These are phyloP conservation scores for Cornus suecica DNA, from an alignment of 148 eudicot genomes.

Conservation along the genomic window DNA sequence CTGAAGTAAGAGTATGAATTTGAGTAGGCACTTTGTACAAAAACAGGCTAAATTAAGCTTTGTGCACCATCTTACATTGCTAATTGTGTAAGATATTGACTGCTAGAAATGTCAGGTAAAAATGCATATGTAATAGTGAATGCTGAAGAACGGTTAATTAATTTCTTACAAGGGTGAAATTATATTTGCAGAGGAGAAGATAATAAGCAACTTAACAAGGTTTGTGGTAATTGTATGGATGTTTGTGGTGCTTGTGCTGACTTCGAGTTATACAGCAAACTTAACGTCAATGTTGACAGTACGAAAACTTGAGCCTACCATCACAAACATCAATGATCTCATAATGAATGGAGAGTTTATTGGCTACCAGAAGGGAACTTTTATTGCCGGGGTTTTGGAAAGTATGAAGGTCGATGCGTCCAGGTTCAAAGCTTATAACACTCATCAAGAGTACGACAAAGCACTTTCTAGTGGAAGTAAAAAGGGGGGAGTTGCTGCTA, in stretches of 20 bases:
- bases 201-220: conserved; percentile 51
- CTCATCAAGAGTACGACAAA: conserved; percentile 25
- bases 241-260: conserved; percentile 54
- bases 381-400: conserved; percentile 25
- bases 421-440: conserved; percentile 24
- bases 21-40: no score
- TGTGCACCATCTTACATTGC: no score
- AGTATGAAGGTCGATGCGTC: conserved; percentile 13
- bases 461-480: conserved; percentile 36
- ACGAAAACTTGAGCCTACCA: conserved; percentile 43
- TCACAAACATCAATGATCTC: conserved; percentile 44
- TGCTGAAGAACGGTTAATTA: no score
- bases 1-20: no score
- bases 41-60: no score
- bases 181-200: conserved; percentile 41
- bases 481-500: conserved; percentile 37
- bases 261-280: conserved; percentile 64
- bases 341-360: conserved; percentile 29
- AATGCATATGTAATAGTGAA: no score
- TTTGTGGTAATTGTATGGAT: conserved; percentile 69
- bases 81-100: no score
- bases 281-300: conserved; percentile 61
- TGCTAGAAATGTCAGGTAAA: no score
- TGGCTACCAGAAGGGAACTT: conserved; percentile 43
- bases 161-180: background rate